Conservation (phyloP, 106 monocot species). For the Gastrodia elata region DNA sequence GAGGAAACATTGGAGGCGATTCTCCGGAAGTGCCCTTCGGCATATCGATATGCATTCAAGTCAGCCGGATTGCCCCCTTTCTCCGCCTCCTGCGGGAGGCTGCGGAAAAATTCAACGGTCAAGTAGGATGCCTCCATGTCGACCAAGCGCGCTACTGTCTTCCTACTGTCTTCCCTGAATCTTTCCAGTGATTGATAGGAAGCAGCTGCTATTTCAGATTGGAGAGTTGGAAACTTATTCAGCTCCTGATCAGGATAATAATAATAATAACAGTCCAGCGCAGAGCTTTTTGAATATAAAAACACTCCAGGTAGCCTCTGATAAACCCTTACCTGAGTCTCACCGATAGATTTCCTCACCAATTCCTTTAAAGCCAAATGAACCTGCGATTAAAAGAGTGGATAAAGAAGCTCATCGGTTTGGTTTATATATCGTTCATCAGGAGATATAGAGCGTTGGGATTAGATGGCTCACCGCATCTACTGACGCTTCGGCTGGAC, state of each 20-base stretch:
- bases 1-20: slow-evolving; percentile 55
- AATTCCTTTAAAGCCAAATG: slow-evolving; percentile 58
- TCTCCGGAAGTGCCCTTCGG: slow-evolving; percentile 49
- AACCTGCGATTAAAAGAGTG: slow-evolving; percentile 24
- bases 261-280: neutral
- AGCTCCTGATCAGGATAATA: slow-evolving; percentile 28
- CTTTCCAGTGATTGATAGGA: slow-evolving; percentile 41
- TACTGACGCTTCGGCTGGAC: slow-evolving; percentile 61
- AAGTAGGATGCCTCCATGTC: slow-evolving; percentile 71
- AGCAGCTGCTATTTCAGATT: slow-evolving; percentile 51
- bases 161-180: slow-evolving; percentile 49
- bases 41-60: slow-evolving; percentile 13
- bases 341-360: slow-evolving; percentile 53
- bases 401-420: neutral
- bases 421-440: neutral
- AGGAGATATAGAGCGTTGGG: neutral
- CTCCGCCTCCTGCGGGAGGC: slow-evolving; percentile 53
- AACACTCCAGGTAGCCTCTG: neutral
- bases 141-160: slow-evolving; percentile 51
- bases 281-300: too few species aligned
- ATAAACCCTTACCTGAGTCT: slow-evolving; percentile 38
- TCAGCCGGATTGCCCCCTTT: slow-evolving; percentile 23
- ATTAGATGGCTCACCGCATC: slow-evolving; percentile 32
- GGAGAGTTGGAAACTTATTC: slow-evolving; percentile 55
- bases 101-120: slow-evolving; percentile 68